Base-by-base conservation (phyloP, 805 yeast species). In the Yamadazyma laniorum region DNA sequence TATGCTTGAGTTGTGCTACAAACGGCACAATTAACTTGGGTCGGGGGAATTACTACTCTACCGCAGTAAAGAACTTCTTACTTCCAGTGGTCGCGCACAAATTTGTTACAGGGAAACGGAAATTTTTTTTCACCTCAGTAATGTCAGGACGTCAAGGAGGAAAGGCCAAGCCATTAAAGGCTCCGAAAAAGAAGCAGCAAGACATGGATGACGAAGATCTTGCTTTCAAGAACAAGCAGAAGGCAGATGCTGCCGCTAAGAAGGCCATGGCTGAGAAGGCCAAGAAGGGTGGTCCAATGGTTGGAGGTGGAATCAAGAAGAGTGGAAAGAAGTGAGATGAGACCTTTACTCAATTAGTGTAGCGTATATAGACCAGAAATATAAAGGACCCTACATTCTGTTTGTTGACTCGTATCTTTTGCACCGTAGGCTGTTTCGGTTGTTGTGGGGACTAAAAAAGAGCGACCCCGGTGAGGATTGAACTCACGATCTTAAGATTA, bases 61-160 rank as follows among this genome's bases (percentile, higher is more conserved):
- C 21, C 18, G 32, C 17, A 17, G 32, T 11, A 15, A 15, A 7
- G 6, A n/a, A 7, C 13, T n/a, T 26, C 12, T 7, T 8, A 7
- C 6, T 12, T 26, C 15, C 29, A 6, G 13, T 26, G 29, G 7
- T 26, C 29, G 29, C 29, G 29, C 13, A 12, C 12, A 8, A 12
- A 8, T 8, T 8, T 22, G 25, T 22, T 22, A 22, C 11, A 12
- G 25, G 25, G 12, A 22, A 27, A 8, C 15, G 29, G 13, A n/a
- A 27, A 27, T 9, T 13, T n/a, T n/a, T n/a, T n/a, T n/a, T n/a
- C n/a, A n/a, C n/a, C n/a, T 21, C 23, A 21, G 23, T 21, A 21
- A 88, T 89, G 96, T 88, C 96, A 35, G 89, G 95, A 55, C 89
- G 96, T 72, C 96, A 90, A 74, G 97, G 97, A 59, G 97, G 97